Evolutionary conservation across 2,329 filamentous ascomycete species (phyloP), one percentile per base, ranked within the genome.

Genomic region (Graphiopsis chlorocephala): DNA sequence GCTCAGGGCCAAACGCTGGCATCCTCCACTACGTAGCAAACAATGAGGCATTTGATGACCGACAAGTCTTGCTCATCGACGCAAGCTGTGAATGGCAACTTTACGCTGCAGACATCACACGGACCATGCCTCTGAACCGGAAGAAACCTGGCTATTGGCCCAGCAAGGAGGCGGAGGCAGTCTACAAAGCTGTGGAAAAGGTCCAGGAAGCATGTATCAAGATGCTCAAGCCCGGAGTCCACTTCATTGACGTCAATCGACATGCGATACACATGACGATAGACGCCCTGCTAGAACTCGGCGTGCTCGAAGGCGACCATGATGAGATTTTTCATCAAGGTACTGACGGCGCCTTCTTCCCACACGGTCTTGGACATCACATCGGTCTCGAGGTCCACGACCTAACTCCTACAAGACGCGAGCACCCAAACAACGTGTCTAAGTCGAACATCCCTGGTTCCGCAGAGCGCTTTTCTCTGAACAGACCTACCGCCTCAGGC

Each of bases 91-190:
- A 98, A 77, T 96, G 88, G 78, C 80, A 88, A 57, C 89, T 90
- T 70, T 98, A 99, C 76, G 92, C 92, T 31, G 91, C 90, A 64
- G 94, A 98, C 76, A 88, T 98, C 29, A 98, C 95, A 0, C 87
- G 94, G 42, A 95, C 93, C 0, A 87, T 97, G 69, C 94, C 94
- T 4, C 79, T 97, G 25, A 85, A 84, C 15, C 38, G 42, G 7
- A 61, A 68, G 11, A 61, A 68, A 0, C 73, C 71, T 12, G 90
- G 91, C 6, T 80, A 79, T 0, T 96, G 92, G 81, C 79, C 79
- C 70, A 85, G 86, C 0, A 76, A 82, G 15, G 90, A 94, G 74
- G 88, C 89, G 0, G 84, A 85, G 56, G 84, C 86, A 11, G 88
- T 97, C 61, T 93, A 97, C 75, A 83, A 86, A 53, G 82, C 95